Conservation (phyloP, 208 protist genomes). For the Hexamita inflata region DNA sequence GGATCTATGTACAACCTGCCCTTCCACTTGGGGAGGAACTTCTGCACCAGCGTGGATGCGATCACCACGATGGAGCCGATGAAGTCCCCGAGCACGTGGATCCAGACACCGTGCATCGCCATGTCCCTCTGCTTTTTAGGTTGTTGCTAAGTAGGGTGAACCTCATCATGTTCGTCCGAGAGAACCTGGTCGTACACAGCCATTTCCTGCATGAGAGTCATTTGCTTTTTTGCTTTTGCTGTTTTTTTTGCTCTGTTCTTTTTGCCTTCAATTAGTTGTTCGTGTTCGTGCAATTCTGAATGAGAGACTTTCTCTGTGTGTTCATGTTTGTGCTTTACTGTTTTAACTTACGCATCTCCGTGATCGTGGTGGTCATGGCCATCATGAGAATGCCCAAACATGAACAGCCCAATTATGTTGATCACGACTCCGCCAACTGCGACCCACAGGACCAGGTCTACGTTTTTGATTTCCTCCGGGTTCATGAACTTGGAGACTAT, state of each 20-base stretch:
- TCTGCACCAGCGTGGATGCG: not conserved
- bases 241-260: no score
- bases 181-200: no score
- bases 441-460: slow-evolving; percentile 5
- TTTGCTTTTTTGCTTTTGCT: no score
- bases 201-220: no score
- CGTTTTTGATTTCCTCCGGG: not conserved
- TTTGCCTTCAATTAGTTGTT: no score
- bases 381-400: slow-evolving; percentile 3
- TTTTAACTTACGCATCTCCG: not conserved
- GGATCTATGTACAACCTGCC: not conserved
- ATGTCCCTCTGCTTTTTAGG: slow-evolving; percentile 10
- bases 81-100: slow-evolving; percentile 20
- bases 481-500: not conserved
- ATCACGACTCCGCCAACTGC: slow-evolving; percentile 18
- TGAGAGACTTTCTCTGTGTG: no score
- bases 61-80: slow-evolving; percentile 16
- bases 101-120: slow-evolving; percentile 5
- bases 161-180: no score
- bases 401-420: slow-evolving; percentile 18
- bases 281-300: no score
- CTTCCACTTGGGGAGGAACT: not conserved
- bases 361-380: slow-evolving; percentile 24
- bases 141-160: no score
- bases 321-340: not conserved